phyloP scores from a whole-genome alignment of 352 stramenopile genomes.

The Lagenidium sp. region DNA sequence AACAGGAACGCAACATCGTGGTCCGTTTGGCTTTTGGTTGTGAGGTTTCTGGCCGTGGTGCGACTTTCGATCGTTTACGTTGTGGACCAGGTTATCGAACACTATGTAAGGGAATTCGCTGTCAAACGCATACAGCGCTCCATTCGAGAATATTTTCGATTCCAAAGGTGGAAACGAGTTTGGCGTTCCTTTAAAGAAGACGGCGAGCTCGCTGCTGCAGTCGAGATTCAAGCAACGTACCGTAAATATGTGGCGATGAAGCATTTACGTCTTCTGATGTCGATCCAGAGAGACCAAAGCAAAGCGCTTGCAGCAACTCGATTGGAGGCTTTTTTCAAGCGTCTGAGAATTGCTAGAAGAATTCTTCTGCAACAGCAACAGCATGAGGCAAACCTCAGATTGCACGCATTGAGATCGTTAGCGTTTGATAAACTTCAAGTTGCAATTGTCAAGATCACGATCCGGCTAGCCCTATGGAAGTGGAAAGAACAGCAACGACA shows the following conservation, averaged over 20 bases:
- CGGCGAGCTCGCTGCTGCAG: slow-evolving; percentile 21
- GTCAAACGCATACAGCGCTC: slow-evolving; percentile 29
- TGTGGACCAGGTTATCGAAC: slow-evolving; percentile 31
- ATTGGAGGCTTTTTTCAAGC: slow-evolving; percentile 27
- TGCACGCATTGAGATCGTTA: slow-evolving; percentile 1
- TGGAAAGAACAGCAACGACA: slow-evolving; percentile 22
- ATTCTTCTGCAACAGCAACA: background rate
- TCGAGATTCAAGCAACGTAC: slow-evolving; percentile 34
- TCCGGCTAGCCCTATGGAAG: slow-evolving; percentile 11
- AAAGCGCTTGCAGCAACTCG: no score
- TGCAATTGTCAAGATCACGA: slow-evolving; percentile 7
- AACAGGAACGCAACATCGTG: slow-evolving; percentile 37
- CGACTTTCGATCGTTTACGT: no score
- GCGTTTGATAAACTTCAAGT: slow-evolving; percentile 3
- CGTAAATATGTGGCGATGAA: no score
- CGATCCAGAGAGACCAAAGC: no score
- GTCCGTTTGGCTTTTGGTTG: slow-evolving; percentile 6
- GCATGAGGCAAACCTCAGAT: background rate
- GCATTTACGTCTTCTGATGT: no score
- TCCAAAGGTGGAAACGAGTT: slow-evolving; percentile 26
- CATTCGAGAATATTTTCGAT: slow-evolving; percentile 23
- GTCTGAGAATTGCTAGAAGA: slow-evolving; percentile 4
- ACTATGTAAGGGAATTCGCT: slow-evolving; percentile 33
- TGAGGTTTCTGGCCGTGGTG: background rate
- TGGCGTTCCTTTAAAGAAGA: slow-evolving; percentile 30